These are phyloP conservation scores for Hypsizygus marmoreus DNA, from an alignment of 768 basidiomycete species.

Conservation along the genomic window DNA sequence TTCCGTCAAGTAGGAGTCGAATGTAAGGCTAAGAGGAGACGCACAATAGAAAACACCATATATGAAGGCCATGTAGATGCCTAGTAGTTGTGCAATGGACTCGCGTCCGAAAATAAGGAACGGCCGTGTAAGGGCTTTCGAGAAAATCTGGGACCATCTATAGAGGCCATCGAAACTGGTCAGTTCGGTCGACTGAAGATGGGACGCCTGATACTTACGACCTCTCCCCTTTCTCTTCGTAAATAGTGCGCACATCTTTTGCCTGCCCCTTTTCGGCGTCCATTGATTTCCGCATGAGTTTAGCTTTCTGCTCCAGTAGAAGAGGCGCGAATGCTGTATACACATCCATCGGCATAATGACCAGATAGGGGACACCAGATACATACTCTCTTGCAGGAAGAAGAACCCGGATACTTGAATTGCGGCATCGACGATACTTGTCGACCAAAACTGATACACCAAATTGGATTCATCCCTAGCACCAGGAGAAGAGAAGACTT, in stretches of 20 bases:
- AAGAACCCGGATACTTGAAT: constrained; percentile 60
- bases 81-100: constrained; percentile 68
- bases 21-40: constrained; percentile 19
- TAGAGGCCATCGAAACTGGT: too few relatives aligned
- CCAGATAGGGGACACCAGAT: neutral
- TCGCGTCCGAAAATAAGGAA: constrained; percentile 62
- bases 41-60: constrained; percentile 64
- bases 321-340: constrained; percentile 45
- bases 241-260: constrained; percentile 48
- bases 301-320: constrained; percentile 53
- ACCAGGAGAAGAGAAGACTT: constrained; percentile 22
- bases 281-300: constrained; percentile 41
- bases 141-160: constrained; percentile 57
- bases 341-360: constrained; percentile 5
- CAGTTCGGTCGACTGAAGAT: too few relatives aligned
- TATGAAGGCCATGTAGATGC: constrained; percentile 68
- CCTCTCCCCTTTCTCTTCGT: constrained; percentile 41
- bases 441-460: constrained; percentile 60
- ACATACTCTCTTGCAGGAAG: constrained; percentile 63
- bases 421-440: constrained; percentile 53
- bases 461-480: neutral
- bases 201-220: constrained; percentile 34
- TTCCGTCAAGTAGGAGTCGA: neutral
- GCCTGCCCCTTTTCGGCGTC: constrained; percentile 47
- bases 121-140: constrained; percentile 60